Conservation (phyloP, 192 early-diverging fungal genomes). For the Linderina pennispora region DNA sequence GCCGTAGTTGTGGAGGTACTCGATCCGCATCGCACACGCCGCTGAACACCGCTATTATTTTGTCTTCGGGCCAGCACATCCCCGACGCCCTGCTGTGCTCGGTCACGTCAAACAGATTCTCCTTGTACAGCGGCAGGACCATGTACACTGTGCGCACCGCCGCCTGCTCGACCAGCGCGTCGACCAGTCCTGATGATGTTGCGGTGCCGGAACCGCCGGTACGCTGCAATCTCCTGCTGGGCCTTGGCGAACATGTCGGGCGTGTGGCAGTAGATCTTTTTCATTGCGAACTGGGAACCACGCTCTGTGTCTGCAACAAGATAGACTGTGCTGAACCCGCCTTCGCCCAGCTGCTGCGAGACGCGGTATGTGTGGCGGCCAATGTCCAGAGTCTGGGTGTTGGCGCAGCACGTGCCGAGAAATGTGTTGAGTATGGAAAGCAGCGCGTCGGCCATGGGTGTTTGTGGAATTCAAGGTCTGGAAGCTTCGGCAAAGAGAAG, state of each 20-base stretch:
- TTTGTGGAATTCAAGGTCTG: too few relatives aligned
- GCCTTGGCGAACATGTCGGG: conserved; percentile 57
- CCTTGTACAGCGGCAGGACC: conserved; percentile 62
- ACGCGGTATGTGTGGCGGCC: conserved; percentile 55
- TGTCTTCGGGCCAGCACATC: conserved; percentile 48
- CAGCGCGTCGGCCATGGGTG: too few relatives aligned
- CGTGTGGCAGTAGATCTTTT: conserved; percentile 62
- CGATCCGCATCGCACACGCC: conserved; percentile 55
- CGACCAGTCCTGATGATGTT: conserved; percentile 56
- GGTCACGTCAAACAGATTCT: conserved; percentile 54
- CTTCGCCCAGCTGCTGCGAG: conserved; percentile 60
- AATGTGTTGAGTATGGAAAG: too few relatives aligned
- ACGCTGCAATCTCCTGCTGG: conserved; percentile 63
- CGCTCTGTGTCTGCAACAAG: conserved; percentile 52
- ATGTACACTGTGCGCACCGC: conserved; percentile 55
- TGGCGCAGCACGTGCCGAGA: conserved; percentile 27
- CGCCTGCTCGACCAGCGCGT: conserved; percentile 6
- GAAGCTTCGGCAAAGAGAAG: too few relatives aligned
- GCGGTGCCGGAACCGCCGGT: conserved; percentile 54
- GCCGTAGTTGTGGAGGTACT: conserved; percentile 53
- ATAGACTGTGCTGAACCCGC: conserved; percentile 68
- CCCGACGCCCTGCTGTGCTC: conserved; percentile 46
- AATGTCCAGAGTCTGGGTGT: conserved; percentile 50
- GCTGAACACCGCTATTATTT: conserved; percentile 54
- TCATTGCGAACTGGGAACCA: conserved; percentile 52